Evolutionary conservation across 1,284 basidiomycete genomes (phyloP).

Genomic region (Chalciporus sp.): DNA sequence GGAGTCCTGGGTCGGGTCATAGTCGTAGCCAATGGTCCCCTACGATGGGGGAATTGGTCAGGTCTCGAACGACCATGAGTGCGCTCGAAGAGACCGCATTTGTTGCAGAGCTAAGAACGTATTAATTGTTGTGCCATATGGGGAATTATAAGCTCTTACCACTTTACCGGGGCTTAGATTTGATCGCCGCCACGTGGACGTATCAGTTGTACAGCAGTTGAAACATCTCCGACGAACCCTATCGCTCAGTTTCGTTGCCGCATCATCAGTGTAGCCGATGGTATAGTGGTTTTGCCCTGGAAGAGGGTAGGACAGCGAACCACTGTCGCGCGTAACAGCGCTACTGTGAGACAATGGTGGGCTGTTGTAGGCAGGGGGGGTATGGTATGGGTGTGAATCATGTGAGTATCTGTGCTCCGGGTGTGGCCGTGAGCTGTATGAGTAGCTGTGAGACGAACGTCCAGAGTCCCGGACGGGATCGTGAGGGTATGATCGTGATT

Average conservation of each 20-base stretch:
- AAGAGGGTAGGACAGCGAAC: conserved; percentile 37
- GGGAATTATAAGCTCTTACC: conserved; percentile 45
- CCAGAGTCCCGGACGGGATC: conserved; percentile 38
- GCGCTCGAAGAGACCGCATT: conserved; percentile 81
- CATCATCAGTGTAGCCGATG: conserved; percentile 71
- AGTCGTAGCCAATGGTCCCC: conserved; percentile 60
- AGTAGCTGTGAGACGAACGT: conserved; percentile 33
- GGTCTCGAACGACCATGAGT: conserved; percentile 79
- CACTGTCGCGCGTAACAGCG: conserved; percentile 25
- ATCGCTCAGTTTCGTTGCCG: conserved; percentile 75
- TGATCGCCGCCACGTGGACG: conserved; percentile 76
- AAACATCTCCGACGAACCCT: conserved; percentile 73
- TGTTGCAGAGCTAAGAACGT: conserved; percentile 72
- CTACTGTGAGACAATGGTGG: conserved; percentile 28
- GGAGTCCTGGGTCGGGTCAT: conserved; percentile 39
- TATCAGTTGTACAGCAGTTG: conserved; percentile 84
- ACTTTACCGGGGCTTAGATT: conserved; percentile 82
- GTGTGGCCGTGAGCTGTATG: conserved; percentile 31
- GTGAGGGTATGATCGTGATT: conserved; percentile 39
- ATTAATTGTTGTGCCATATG: conserved; percentile 15
- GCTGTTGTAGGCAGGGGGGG: conserved; percentile 29
- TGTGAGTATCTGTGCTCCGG: conserved; percentile 35
- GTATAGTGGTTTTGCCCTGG: conserved; percentile 40
- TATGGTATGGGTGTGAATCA: conserved; percentile 36
- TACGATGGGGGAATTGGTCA: conserved; percentile 79